Conservation (phyloP, 2,329 filamentous ascomycete species). For the Ophiostoma ips region DNA sequence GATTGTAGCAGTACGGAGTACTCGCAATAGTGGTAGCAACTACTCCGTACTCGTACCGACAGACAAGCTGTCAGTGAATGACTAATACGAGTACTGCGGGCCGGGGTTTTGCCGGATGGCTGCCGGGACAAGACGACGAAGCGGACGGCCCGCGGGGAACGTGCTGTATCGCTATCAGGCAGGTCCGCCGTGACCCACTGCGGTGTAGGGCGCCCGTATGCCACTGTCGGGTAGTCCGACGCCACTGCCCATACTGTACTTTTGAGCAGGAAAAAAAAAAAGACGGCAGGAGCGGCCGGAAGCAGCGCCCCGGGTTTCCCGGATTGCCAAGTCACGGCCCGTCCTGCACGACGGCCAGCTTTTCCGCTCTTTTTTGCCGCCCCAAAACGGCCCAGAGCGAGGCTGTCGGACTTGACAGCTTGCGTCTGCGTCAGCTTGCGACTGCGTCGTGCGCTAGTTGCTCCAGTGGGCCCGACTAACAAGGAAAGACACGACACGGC, state of each 20-base stretch:
- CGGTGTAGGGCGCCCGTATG: neutral
- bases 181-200: neutral
- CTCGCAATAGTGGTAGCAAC: too few relatives aligned
- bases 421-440: too few relatives aligned
- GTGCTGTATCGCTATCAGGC: neutral
- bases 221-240: neutral
- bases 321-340: neutral
- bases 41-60: too few relatives aligned
- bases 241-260: neutral
- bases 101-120: neutral
- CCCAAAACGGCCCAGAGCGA: too few relatives aligned
- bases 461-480: neutral
- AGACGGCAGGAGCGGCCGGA: neutral
- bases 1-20: neutral
- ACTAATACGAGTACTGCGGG: neutral
- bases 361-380: too few relatives aligned
- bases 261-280: neutral
- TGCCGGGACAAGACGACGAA: neutral
- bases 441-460: neutral
- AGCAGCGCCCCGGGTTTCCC: neutral
- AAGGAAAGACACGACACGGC: neutral
- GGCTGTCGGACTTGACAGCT: neutral
- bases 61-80: too few relatives aligned
- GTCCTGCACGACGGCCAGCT: too few relatives aligned
- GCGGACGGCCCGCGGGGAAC: neutral